Conservation (phyloP, 2,329 filamentous ascomycete genomes). For the Volutella citrinella region DNA sequence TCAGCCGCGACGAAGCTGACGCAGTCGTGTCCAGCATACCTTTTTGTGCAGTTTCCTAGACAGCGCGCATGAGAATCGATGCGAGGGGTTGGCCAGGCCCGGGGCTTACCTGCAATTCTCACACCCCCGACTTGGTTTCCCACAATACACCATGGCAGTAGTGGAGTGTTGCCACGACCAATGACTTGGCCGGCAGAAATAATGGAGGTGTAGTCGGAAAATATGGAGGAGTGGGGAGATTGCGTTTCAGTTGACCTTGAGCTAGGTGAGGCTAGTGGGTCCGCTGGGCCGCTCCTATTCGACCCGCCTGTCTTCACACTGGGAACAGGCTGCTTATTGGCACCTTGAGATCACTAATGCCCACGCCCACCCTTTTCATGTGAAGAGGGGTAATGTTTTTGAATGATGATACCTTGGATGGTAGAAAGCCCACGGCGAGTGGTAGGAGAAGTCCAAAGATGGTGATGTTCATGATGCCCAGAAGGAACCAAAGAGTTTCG, state of each 20-base stretch:
- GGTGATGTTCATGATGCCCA: not conserved
- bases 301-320: too few species aligned
- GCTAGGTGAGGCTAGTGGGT: too few species aligned
- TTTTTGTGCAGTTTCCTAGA: conserved; percentile 10
- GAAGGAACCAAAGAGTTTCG: not conserved
- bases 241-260: too few species aligned
- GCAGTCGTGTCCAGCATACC: not conserved
- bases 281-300: too few species aligned
- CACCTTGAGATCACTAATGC: too few species aligned
- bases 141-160: conserved; percentile 10
- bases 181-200: not conserved
- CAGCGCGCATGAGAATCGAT: too few species aligned
- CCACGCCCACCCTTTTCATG: too few species aligned
- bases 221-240: too few species aligned
- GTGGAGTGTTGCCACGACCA: not conserved
- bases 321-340: too few species aligned
- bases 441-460: not conserved
- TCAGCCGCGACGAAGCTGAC: too few species aligned
- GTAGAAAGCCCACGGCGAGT: not conserved
- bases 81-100: too few species aligned
- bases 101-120: conserved; percentile 11
- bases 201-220: not conserved
- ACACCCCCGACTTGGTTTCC: conserved; percentile 12
- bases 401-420: not conserved
- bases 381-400: not conserved